phyloP scores from a whole-genome alignment of 2,329 filamentous ascomycete genomes.

The Salinomyces thailandicus region DNA sequence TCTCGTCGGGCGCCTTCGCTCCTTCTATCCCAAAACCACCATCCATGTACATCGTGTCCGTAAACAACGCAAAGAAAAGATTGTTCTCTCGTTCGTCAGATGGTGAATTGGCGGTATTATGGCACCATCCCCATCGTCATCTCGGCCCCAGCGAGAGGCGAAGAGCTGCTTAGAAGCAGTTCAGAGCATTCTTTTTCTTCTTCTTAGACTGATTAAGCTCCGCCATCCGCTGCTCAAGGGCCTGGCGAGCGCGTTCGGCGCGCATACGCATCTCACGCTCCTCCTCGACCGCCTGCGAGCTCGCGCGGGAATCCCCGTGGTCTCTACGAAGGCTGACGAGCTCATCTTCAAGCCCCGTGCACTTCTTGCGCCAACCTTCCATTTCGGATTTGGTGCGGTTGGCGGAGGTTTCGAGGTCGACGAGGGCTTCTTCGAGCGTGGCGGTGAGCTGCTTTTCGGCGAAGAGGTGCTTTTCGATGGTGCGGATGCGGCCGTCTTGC shows the following conservation, averaged over 20 bases:
- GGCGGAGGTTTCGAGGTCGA: constrained; percentile 82
- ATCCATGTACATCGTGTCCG: neutral
- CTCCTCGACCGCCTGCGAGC: constrained; percentile 85
- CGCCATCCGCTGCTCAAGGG: constrained; percentile 76
- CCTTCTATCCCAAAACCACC: no score
- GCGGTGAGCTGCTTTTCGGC: constrained; percentile 94
- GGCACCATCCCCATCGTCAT: no score
- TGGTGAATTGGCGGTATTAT: no score
- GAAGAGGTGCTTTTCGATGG: constrained; percentile 91
- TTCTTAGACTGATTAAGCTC: constrained; percentile 73
- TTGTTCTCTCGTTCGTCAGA: no score
- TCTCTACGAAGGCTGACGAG: constrained; percentile 54
- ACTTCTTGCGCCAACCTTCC: constrained; percentile 84
- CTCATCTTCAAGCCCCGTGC: constrained; percentile 61
- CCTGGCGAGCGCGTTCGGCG: constrained; percentile 76
- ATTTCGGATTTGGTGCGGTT: constrained; percentile 87
- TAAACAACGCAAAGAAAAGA: no score
- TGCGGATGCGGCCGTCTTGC: constrained; percentile 86
- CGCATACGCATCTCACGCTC: constrained; percentile 86
- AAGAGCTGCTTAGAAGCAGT: constrained; percentile 78
- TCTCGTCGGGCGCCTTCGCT: no score
- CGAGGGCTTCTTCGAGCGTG: constrained; percentile 89
- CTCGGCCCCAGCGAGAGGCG: no score
- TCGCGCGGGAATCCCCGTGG: constrained; percentile 46
- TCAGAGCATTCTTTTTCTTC: constrained; percentile 92